Base-by-base conservation (phyloP, 129 eudicot species). In the Logfia minima region DNA sequence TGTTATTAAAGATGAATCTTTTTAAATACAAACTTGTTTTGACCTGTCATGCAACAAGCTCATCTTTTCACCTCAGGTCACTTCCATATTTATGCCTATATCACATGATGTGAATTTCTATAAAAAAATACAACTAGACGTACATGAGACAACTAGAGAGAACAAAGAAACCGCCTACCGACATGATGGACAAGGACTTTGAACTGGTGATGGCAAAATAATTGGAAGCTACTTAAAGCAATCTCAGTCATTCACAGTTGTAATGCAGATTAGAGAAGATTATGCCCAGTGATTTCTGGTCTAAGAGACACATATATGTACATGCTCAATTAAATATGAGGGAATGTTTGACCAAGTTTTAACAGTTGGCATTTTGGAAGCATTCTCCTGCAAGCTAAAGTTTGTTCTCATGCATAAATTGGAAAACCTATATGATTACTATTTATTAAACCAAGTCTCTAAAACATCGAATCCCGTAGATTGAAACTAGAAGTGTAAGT, bases 271-370 rank as follows among this genome's bases (percentile, higher is more conserved):
- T 51, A 53, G 61, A 39, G 74, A 69, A 75, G 55, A 81, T 73
- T 58, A 55, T 22, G 62, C 31, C 53, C 35, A 65, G 28, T 83
- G 75, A 51, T 37, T 61, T 72, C 59, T 61, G 76, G 77, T 75
- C 60, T 31, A 74, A 78, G 22, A 72, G 70, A 67, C 35, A 41
- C 37, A 79, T 52, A 66, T 14, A 24, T 74, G 28, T 56, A 41
- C 37, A 41, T 43, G 65, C 68, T 67, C 68, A 34, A 41, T 68
- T 51, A 35, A 74, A 31, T 45, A 19, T 48, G 78, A 22, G 28
- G 61, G 75, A 78, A 74, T 67, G 70, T 80, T 80, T 80, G 82
- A 76, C 87, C 80, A 80, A n/a, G 39, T 31, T 75, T 56, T 64
- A 75, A 43, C 78, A 63, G 24, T 35, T 52, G 6, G 53, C 45